Evolutionary conservation across 768 basidiomycete genomes (phyloP), one percentile per base, ranked within the genome.

Genomic region (Xanthoconium stramineum): DNA sequence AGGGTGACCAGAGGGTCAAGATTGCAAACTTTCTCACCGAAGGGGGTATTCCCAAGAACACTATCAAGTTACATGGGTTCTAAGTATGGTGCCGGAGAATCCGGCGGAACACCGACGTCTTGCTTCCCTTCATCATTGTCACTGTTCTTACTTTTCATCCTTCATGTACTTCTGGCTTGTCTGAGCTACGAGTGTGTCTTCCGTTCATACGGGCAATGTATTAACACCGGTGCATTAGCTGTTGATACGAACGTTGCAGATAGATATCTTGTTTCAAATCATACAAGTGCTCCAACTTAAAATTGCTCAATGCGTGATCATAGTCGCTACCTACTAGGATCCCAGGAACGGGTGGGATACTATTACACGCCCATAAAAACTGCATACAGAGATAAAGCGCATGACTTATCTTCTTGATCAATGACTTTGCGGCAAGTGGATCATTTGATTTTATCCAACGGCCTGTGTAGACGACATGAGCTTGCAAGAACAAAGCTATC

Each of bases 1-100:
- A 98, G 73, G 97, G 97, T 59, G 97, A 99, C 75, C 97, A 99
- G 75, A 84, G 97, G 50, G 74, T 80, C 70, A 94, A 95, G 81
- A 96, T 98, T 61, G 84, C 83, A 52, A 83, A 78, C 47, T 98
- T 98, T 82, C 85, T 99, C 63, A 78, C 80, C 58, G 86, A 90
- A 66, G 87, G 92, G 61, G 91, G 90, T 48, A 80, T 96, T 48
- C 80, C 84, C 52, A 89, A 82, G 76, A 70, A 75, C 63, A 86
- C 83, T 53, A 90, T 94, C 78, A 94, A 91, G 77, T 75, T 93
- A 53, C 92, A 94, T 75, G 91, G 91, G 58, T 93, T 93, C 83
- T 94, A 75, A 83, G 64, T 53, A 35, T 56, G 53, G 47, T 24
- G 24, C 60, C 35, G 14, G 48, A 47, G 52, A 38, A 53, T 46